phyloP scores from a whole-genome alignment of 1,284 basidiomycete genomes.

The Pisolithus thermaeus region DNA sequence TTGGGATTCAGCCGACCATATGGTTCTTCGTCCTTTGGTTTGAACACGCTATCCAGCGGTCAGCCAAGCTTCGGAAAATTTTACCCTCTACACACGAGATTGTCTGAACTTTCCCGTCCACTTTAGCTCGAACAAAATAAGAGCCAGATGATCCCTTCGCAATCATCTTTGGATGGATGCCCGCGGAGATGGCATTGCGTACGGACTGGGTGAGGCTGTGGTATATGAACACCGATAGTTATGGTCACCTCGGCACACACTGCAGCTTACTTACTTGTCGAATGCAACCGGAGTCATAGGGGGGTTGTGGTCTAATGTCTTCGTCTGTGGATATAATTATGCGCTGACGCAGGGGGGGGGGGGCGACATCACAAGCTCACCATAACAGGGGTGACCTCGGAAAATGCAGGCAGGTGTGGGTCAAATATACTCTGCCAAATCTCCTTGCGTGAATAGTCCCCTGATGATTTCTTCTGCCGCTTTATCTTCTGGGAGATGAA shows the following conservation, averaged over 20 bases:
- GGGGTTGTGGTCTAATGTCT: constrained; percentile 72
- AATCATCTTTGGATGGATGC: constrained; percentile 86
- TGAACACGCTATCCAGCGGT: constrained; percentile 61
- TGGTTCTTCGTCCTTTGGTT: constrained; percentile 87
- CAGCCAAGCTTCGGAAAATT: background rate
- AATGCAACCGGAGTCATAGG: constrained; percentile 71
- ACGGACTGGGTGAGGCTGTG: constrained; percentile 60
- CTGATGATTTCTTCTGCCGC: constrained; percentile 69
- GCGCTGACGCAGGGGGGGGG: constrained; percentile 4
- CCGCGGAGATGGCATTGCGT: constrained; percentile 63
- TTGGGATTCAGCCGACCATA: constrained; percentile 82
- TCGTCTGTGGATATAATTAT: constrained; percentile 36
- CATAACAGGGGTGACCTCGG: constrained; percentile 11
- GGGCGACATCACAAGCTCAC: constrained; percentile 14
- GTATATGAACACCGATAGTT: constrained; percentile 4
- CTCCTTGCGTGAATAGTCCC: constrained; percentile 57
- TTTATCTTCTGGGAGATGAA: constrained; percentile 78
- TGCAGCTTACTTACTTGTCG: constrained; percentile 52
- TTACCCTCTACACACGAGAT: constrained; percentile 55
- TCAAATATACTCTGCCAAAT: constrained; percentile 80
- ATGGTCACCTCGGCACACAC: background rate
- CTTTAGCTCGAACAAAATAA: constrained; percentile 78
- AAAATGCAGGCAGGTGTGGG: constrained; percentile 32
- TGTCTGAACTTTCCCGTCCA: constrained; percentile 65
- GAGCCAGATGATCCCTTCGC: constrained; percentile 81